Conservation (phyloP, 805 yeast genomes). For the Lipomyces yamadae region DNA sequence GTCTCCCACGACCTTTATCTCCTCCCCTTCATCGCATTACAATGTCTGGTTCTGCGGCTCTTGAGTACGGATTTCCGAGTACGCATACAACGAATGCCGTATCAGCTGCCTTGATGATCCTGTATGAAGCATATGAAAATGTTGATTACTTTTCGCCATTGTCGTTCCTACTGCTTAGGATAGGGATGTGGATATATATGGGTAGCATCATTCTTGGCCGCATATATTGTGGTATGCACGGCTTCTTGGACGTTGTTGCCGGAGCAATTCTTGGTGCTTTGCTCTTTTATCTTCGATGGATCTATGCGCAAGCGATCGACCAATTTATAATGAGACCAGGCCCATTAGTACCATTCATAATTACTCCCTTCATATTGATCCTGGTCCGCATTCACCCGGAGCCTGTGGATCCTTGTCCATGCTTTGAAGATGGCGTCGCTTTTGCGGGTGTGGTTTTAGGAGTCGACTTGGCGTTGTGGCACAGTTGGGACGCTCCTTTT, state of each 20-base stretch:
- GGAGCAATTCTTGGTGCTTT: slow-evolving; percentile 70
- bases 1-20: slow-evolving; percentile 83
- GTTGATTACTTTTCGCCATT: slow-evolving; percentile 16
- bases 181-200: slow-evolving; percentile 54
- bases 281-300: slow-evolving; percentile 56
- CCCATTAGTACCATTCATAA: slow-evolving; percentile 40
- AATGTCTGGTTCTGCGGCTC: slow-evolving; percentile 84
- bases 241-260: slow-evolving; percentile 70
- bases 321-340: slow-evolving; percentile 34
- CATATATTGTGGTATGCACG: slow-evolving; percentile 97
- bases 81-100: slow-evolving; percentile 96
- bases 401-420: slow-evolving; percentile 94
- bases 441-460: slow-evolving; percentile 89
- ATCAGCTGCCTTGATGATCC: slow-evolving; percentile 65
- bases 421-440: slow-evolving; percentile 93
- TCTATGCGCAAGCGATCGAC: slow-evolving; percentile 55
- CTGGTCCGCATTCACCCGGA: slow-evolving; percentile 72
- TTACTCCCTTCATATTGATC: slow-evolving; percentile 50
- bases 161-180: slow-evolving; percentile 14
- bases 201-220: slow-evolving; percentile 76
- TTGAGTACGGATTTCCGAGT: slow-evolving; percentile 94
- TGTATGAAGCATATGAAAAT: slow-evolving; percentile 32
- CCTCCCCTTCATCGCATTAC: slow-evolving; percentile 93
- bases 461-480: slow-evolving; percentile 65
- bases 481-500: slow-evolving; percentile 41